These are phyloP conservation scores for Logfia minima DNA, from an alignment of 129 eudicot genomes.

Conservation along the genomic window DNA sequence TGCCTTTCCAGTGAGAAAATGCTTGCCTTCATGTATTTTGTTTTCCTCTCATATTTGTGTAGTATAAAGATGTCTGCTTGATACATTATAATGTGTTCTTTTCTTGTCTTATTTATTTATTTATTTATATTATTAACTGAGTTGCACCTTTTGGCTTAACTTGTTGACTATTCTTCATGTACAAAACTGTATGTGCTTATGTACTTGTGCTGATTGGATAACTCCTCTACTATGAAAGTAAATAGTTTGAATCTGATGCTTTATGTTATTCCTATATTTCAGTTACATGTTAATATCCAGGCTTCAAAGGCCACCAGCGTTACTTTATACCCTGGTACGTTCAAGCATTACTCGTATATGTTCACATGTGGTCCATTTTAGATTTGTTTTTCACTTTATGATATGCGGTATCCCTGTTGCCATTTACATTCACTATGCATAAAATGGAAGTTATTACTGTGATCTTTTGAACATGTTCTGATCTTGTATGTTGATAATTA, in stretches of 20 bases:
- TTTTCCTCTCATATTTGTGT: neutral
- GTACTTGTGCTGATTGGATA: conserved; percentile 8
- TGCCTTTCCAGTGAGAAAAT: neutral
- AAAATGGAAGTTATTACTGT: neutral
- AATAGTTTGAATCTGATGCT: conserved; percentile 5
- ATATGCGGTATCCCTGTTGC: neutral
- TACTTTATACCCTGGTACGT: conserved; percentile 89
- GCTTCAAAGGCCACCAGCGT: conserved; percentile 82
- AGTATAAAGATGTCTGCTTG: neutral
- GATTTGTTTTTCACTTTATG: neutral
- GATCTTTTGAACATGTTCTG: conserved; percentile 16
- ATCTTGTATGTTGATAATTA: conserved; percentile 8
- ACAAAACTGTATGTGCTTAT: neutral
- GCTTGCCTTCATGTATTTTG: neutral
- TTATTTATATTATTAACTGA: neutral
- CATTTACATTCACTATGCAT: conserved; percentile 11
- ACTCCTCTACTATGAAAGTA: conserved; percentile 1
- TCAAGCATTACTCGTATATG: conserved; percentile 15
- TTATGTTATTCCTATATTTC: conserved; percentile 22
- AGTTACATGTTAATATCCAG: conserved; percentile 96
- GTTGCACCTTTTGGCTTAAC: neutral
- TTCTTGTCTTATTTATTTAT: neutral
- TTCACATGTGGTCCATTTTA: conserved; percentile 2
- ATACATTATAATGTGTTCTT: neutral
- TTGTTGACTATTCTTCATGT: neutral